Evolutionary conservation across 768 basidiomycete species (phyloP).

Genomic region (Serendipita indica): DNA sequence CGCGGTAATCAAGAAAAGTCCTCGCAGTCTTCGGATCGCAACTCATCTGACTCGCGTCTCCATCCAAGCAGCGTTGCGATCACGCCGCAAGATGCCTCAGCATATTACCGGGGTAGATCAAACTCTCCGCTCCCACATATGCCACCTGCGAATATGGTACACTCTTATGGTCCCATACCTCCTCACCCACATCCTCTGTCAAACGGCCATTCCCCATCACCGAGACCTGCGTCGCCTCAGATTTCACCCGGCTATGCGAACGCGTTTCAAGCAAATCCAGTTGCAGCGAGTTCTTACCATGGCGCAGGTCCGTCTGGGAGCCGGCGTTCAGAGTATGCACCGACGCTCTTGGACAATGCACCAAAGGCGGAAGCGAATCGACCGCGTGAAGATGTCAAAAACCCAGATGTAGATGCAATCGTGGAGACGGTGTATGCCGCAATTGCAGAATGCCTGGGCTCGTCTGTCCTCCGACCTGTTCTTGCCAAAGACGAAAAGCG

Average conservation of each 20-base stretch:
- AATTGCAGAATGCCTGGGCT: constrained; percentile 52
- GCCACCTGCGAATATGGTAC: too few species aligned
- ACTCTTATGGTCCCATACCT: too few species aligned
- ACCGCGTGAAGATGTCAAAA: constrained; percentile 17
- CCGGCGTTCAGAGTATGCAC: background rate
- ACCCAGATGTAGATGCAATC: constrained; percentile 58
- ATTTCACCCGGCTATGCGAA: constrained; percentile 3
- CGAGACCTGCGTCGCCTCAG: too few species aligned
- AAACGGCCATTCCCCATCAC: too few species aligned
- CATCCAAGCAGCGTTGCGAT: too few species aligned
- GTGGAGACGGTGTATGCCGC: constrained; percentile 78
- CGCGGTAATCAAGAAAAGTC: too few species aligned
- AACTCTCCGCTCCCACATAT: too few species aligned
- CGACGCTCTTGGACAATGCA: background rate
- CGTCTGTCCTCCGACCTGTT: constrained; percentile 37
- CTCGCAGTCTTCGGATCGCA: too few species aligned
- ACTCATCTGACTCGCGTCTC: too few species aligned
- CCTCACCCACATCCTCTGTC: too few species aligned
- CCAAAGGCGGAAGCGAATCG: background rate
- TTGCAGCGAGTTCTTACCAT: background rate
- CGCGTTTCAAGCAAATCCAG: constrained; percentile 5
- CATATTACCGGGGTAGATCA: too few species aligned
- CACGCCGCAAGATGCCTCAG: too few species aligned
- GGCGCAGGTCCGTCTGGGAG: background rate
- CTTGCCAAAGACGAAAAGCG: constrained; percentile 47